Evolutionary conservation across 179 eudicot species (phyloP).

Genomic region (Vitellaria paradoxa): DNA sequence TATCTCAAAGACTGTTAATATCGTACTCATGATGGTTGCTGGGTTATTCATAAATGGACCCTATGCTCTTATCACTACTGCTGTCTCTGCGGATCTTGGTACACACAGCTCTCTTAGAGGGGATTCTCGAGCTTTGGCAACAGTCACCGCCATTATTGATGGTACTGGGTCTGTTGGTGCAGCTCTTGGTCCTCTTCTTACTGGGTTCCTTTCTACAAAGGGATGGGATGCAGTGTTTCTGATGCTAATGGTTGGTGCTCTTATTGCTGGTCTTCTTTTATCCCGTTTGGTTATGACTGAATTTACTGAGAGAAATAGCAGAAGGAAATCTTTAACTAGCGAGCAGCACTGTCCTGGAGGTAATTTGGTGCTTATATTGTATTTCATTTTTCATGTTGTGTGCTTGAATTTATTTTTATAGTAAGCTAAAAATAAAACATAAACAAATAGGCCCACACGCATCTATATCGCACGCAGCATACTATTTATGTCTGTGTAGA

Average conservation of each 20-base stretch:
- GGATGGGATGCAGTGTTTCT: constrained; percentile 86
- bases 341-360: constrained; percentile 39
- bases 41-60: constrained; percentile 92
- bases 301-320: constrained; percentile 40
- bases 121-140: constrained; percentile 90
- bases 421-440: not conserved
- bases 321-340: constrained; percentile 20
- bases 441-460: not conserved
- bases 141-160: constrained; percentile 96
- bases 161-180: constrained; percentile 99
- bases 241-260: constrained; percentile 76
- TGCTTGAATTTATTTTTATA: not conserved
- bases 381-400: not conserved
- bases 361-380: constrained; percentile 24
- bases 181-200: constrained; percentile 85
- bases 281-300: constrained; percentile 62
- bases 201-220: constrained; percentile 78
- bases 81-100: constrained; percentile 98
- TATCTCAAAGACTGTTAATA: constrained; percentile 58
- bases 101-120: constrained; percentile 89
- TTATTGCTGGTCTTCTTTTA: constrained; percentile 78
- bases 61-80: constrained; percentile 93
- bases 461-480: not conserved
- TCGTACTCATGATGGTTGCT: constrained; percentile 78
- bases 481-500: not conserved